A percentile compares a stretch with the other conserved stretches of the same genome.
phyloP scores from a whole-genome alignment of 805 yeast genomes.

The Babjeviella inositovora region DNA sequence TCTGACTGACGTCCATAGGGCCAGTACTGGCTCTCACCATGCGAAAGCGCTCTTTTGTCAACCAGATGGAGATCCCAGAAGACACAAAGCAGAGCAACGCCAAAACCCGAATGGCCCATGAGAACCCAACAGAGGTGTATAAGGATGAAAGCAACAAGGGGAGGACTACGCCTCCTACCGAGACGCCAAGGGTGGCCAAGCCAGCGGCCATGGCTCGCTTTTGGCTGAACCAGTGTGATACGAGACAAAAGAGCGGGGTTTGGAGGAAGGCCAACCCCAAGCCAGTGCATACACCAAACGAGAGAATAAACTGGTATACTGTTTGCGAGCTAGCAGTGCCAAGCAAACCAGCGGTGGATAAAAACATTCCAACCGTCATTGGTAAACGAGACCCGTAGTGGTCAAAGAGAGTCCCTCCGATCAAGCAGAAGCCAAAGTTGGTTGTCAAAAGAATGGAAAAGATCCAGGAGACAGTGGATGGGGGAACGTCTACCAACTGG shows the following conservation, averaged over 20 bases:
- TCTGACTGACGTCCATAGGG: no score
- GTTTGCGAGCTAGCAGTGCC: constrained; percentile 36
- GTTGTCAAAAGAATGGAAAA: constrained; percentile 40
- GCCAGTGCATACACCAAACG: constrained; percentile 42
- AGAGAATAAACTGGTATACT: constrained; percentile 44
- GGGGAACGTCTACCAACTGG: constrained; percentile 26
- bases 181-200: constrained; percentile 34
- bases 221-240: constrained; percentile 49
- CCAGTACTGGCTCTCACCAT: no score
- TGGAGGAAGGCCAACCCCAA: constrained; percentile 42
- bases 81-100: constrained; percentile 27
- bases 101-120: constrained; percentile 34
- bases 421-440: constrained; percentile 27
- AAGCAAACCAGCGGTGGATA: constrained; percentile 31
- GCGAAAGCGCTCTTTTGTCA: no score
- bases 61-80: constrained; percentile 14
- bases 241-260: constrained; percentile 44
- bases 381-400: constrained; percentile 34
- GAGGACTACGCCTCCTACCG: constrained; percentile 40
- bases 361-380: constrained; percentile 20
- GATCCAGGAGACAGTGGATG: constrained; percentile 45
- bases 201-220: constrained; percentile 44
- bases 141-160: constrained; percentile 35
- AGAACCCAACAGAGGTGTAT: constrained; percentile 29
- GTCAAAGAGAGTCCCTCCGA: constrained; percentile 50